Percentiles rank a stretch among this genome's conserved stretches.
These are phyloP conservation scores for Extremus antarcticus DNA, from an alignment of 495 filamentous ascomycete species.

Conservation along the genomic window DNA sequence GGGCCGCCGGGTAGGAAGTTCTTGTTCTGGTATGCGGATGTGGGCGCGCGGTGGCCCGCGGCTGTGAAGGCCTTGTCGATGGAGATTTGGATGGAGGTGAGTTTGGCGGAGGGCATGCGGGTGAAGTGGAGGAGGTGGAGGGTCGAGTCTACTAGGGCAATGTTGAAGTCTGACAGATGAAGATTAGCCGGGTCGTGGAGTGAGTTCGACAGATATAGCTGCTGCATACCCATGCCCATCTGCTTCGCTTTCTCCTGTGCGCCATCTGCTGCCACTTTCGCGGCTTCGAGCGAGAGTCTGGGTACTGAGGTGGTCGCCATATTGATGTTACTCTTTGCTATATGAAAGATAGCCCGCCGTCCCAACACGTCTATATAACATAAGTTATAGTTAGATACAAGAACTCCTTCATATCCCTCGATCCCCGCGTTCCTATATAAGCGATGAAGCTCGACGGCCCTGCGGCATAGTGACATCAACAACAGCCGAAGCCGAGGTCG, in stretches of 20 bases:
- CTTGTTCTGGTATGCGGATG: conserved; percentile 25
- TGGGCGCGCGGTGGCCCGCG: conserved; percentile 31
- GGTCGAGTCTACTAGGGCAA: conserved; percentile 29
- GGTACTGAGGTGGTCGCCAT: conserved; percentile 14
- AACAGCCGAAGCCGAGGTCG: neutral
- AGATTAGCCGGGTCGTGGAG: neutral
- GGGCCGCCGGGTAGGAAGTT: conserved; percentile 31
- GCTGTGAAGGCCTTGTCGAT: conserved; percentile 36
- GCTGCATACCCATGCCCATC: conserved; percentile 26
- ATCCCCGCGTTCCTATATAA: neutral
- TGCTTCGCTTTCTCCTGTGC: conserved; percentile 24
- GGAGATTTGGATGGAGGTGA: conserved; percentile 32
- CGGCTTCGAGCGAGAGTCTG: conserved; percentile 29
- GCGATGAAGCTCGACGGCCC: neutral
- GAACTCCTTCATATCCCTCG: too few species aligned
- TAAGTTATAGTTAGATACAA: too few species aligned
- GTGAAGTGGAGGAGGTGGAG: conserved; percentile 29
- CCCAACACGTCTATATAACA: too few species aligned
- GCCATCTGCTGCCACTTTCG: conserved; percentile 24
- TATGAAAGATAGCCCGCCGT: too few species aligned
- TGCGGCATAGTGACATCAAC: neutral
- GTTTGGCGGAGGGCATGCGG: conserved; percentile 33
- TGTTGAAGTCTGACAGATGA: conserved; percentile 24
- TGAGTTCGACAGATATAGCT: neutral
- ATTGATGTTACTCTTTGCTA: too few species aligned